phyloP scores from a whole-genome alignment of 169 alveolate species.

The Toxoplasma gondii region DNA sequence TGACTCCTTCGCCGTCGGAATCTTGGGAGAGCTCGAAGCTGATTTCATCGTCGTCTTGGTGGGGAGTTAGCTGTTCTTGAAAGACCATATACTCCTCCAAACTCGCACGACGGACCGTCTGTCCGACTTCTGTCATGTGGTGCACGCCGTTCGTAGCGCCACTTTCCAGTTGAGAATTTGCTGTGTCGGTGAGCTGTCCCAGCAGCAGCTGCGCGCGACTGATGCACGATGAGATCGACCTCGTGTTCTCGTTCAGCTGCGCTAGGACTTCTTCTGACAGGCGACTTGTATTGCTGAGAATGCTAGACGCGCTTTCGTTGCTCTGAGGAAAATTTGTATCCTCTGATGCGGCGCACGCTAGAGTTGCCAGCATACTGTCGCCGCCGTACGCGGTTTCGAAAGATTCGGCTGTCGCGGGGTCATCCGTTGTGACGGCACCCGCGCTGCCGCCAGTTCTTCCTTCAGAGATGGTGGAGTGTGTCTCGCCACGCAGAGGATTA shows the following conservation, averaged over 20 bases:
- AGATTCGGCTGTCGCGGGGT: neutral
- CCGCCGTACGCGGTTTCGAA: neutral
- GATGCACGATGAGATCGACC: neutral
- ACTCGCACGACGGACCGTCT: neutral
- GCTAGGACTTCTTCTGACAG: neutral
- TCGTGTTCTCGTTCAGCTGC: neutral
- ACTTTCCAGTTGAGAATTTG: neutral
- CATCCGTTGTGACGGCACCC: neutral
- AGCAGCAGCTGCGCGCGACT: neutral
- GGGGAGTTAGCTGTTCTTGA: neutral
- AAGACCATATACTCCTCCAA: neutral
- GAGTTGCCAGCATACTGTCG: neutral
- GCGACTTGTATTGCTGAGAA: neutral
- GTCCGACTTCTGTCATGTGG: neutral
- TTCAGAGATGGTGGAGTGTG: neutral
- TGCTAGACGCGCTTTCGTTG: neutral
- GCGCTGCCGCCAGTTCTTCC: neutral
- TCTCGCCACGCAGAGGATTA: neutral
- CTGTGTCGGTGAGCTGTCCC: neutral
- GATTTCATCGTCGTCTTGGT: neutral
- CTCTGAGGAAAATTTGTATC: neutral
- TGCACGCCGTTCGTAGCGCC: neutral
- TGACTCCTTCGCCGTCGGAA: neutral
- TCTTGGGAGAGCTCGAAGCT: slow-evolving; percentile 1
- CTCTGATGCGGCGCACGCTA: neutral